phyloP scores from a whole-genome alignment of 176 grass and related monocot genomes.

The Oryza meyeriana region DNA sequence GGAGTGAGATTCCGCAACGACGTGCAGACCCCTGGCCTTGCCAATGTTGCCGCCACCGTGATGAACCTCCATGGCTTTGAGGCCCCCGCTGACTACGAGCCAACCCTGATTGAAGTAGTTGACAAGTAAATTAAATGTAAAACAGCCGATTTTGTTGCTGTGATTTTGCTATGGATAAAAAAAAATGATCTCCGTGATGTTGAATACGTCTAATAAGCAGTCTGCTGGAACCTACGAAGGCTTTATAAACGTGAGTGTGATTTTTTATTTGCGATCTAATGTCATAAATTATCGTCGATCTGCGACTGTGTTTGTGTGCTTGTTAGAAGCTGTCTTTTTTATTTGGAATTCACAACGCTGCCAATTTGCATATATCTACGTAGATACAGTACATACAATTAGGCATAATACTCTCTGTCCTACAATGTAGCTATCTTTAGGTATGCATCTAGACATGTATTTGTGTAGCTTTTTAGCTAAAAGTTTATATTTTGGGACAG shows the following conservation, averaged over 20 bases:
- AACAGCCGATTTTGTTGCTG: slow-evolving; percentile 37
- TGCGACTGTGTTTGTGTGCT: background rate
- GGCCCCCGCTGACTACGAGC: slow-evolving; percentile 80
- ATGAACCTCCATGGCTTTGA: slow-evolving; percentile 95
- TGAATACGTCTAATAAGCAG: background rate
- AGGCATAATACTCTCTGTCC: too few species aligned
- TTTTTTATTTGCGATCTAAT: background rate
- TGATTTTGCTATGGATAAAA: slow-evolving; percentile 27
- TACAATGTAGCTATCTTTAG: too few species aligned
- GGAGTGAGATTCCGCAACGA: slow-evolving; percentile 72
- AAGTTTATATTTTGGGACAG: too few species aligned
- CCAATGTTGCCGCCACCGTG: slow-evolving; percentile 85
- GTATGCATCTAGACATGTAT: too few species aligned
- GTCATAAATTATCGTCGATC: background rate
- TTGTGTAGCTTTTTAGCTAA: too few species aligned
- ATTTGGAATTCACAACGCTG: too few species aligned
- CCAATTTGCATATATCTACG: too few species aligned
- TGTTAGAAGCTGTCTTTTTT: too few species aligned
- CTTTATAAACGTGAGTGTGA: background rate
- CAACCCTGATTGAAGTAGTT: slow-evolving; percentile 79
- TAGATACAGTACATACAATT: too few species aligned
- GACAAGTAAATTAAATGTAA: slow-evolving; percentile 41
- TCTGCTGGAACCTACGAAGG: background rate
- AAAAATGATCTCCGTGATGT: background rate
- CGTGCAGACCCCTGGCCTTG: slow-evolving; percentile 63